Evolutionary conservation across 108 stramenopile species (phyloP), one percentile per base, ranked within the genome.

Genomic region (Cyclostephanos invisitatus): DNA sequence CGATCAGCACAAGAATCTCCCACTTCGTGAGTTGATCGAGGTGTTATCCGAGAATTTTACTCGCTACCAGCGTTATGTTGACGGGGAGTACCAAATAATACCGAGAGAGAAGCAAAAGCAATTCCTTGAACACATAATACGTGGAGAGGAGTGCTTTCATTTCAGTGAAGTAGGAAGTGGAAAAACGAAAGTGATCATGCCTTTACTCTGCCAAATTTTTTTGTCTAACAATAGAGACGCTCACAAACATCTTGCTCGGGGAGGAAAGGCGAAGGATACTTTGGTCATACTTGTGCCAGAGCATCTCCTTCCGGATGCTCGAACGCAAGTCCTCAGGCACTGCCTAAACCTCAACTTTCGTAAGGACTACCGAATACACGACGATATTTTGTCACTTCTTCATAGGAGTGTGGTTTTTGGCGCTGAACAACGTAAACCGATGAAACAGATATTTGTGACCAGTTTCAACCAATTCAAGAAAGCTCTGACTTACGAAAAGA

Each of bases 401-500:
- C 70, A 82, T 35, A 62, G 62, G 10, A 40, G 67, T 9, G 84
- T 85, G 22, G 20, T 71, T 18, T 51, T 84, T 27, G 70, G 77
- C 27, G 8, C 38, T 17, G 37, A 47, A 32, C 21, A 56, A 27
- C 36, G 49, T 51, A 49, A 21, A 22, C 28, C 51, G 14, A 73
- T 62, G 53, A 85, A 85, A 44, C 71, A 77, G 32, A 85, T 85
- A 36, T 85, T 85, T 63, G 75, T 85, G 21, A 82, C 81, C 0
- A 79, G 77, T 63, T 85, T 85, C 77, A 85, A 85, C 62, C 79
- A 80, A 63, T 81, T 85, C 59, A 85, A 85, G 62, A 85, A 85
- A 50, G 84, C 84, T 27, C 42, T 85, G 57, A 85, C 84, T 15
- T 80, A 85, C 44, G 84, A 85, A 7, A 78, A 73, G 66, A 85